Conservation (phyloP, 805 yeast species). For the Starmerella kuoi region DNA sequence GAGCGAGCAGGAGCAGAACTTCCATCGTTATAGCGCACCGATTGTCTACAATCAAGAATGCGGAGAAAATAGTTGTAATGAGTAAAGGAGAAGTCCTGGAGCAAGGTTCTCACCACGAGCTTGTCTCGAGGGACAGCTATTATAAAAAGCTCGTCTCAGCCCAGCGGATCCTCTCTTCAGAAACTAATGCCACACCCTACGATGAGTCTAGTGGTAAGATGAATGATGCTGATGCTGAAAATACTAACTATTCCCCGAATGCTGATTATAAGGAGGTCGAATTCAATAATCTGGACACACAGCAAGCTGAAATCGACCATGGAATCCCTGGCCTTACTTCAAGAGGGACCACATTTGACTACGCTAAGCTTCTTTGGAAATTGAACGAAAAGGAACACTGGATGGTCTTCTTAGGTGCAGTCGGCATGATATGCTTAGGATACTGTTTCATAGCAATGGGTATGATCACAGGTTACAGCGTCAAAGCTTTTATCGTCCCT, state of each 20-base stretch:
- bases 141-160: slow-evolving; percentile 31
- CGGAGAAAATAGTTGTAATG: slow-evolving; percentile 44
- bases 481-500: slow-evolving; percentile 29
- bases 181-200: neutral
- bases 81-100: slow-evolving; percentile 40
- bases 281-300: slow-evolving; percentile 10
- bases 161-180: slow-evolving; percentile 24
- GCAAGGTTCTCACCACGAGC: slow-evolving; percentile 33
- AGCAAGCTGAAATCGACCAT: neutral
- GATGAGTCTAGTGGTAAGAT: neutral
- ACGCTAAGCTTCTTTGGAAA: slow-evolving; percentile 18
- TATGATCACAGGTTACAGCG: slow-evolving; percentile 30
- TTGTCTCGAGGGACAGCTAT: slow-evolving; percentile 26
- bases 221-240: neutral
- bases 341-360: slow-evolving; percentile 6
- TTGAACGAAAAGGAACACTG: slow-evolving; percentile 24
- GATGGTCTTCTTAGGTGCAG: slow-evolving; percentile 23
- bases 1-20: slow-evolving; percentile 31
- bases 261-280: slow-evolving; percentile 18
- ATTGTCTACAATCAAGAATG: slow-evolving; percentile 44
- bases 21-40: slow-evolving; percentile 51
- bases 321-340: slow-evolving; percentile 21
- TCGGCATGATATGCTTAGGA: slow-evolving; percentile 27
- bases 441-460: slow-evolving; percentile 31
- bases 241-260: slow-evolving; percentile 3